phyloP scores from a whole-genome alignment of 305 asterid species.

The Plantago coronopus region DNA sequence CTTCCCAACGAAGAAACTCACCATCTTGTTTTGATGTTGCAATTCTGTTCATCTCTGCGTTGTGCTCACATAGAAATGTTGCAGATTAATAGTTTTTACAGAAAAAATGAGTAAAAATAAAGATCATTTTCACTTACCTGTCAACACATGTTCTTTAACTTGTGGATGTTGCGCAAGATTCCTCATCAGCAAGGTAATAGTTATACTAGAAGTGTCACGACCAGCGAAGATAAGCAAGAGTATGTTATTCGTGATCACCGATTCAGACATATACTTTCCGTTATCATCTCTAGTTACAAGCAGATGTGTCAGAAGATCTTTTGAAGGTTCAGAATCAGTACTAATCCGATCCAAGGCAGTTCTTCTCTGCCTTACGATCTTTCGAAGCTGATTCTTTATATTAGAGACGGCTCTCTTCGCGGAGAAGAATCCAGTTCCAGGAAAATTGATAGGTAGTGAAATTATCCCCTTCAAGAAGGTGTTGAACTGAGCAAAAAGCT shows the following conservation, averaged over 20 bases:
- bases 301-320: constrained; percentile 39
- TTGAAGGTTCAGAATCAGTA: constrained; percentile 14
- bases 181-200: constrained; percentile 27
- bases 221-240: constrained; percentile 31
- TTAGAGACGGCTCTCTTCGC: constrained; percentile 27
- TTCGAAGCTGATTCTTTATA: constrained; percentile 21
- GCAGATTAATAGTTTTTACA: no score
- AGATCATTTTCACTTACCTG: constrained; percentile 36
- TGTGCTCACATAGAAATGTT: no score
- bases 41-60: no score
- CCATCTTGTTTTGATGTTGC: constrained; percentile 28
- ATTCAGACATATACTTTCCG: constrained; percentile 34
- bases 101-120: no score
- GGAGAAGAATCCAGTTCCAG: constrained; percentile 27
- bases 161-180: constrained; percentile 32
- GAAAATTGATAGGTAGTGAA: constrained; percentile 30
- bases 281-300: constrained; percentile 25
- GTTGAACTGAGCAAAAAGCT: constrained; percentile 24
- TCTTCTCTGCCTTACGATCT: constrained; percentile 29
- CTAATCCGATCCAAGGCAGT: constrained; percentile 16
- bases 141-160: constrained; percentile 27
- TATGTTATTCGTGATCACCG: constrained; percentile 22
- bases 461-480: constrained; percentile 27
- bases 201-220: constrained; percentile 29
- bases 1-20: constrained; percentile 43